Evolutionary conservation across 2,329 filamentous ascomycete genomes (phyloP).

Genomic region (Epichloe gansuensis): DNA sequence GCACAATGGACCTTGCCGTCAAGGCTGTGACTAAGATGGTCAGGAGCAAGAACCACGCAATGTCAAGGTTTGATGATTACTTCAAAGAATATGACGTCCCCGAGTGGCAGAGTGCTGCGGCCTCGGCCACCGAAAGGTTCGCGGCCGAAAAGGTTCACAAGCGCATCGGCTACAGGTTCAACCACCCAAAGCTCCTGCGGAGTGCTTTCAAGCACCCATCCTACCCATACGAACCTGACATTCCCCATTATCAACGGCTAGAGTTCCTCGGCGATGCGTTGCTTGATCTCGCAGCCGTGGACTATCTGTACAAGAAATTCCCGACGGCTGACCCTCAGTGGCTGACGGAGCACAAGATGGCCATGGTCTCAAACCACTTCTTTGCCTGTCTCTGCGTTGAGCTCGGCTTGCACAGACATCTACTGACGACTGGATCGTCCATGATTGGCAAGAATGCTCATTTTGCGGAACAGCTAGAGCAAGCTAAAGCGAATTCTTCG

Average conservation of each 20-base stretch:
- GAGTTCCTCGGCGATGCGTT: constrained; percentile 88
- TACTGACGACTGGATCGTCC: constrained; percentile 41
- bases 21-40: constrained; percentile 59
- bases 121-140: constrained; percentile 56
- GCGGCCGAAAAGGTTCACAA: constrained; percentile 52
- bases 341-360: constrained; percentile 98
- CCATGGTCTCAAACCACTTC: constrained; percentile 97
- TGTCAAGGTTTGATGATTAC: constrained; percentile 63
- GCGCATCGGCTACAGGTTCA: constrained; percentile 52
- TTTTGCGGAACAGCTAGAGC: constrained; percentile 46
- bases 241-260: constrained; percentile 81
- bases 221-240: constrained; percentile 57
- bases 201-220: constrained; percentile 87
- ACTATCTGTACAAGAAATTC: constrained; percentile 66
- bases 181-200: constrained; percentile 60
- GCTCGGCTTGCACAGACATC: constrained; percentile 63
- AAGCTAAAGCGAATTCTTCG: constrained; percentile 29
- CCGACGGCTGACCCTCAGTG: constrained; percentile 82
- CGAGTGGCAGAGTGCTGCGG: constrained; percentile 50
- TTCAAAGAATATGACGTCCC: constrained; percentile 55
- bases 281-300: constrained; percentile 74
- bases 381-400: constrained; percentile 69
- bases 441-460: constrained; percentile 33
- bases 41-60: constrained; percentile 54
- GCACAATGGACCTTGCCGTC: constrained; percentile 44